Evolutionary conservation across 2,329 filamentous ascomycete genomes (phyloP), one percentile per base, ranked within the genome.

Genomic region (Paecilomyces formosus): DNA sequence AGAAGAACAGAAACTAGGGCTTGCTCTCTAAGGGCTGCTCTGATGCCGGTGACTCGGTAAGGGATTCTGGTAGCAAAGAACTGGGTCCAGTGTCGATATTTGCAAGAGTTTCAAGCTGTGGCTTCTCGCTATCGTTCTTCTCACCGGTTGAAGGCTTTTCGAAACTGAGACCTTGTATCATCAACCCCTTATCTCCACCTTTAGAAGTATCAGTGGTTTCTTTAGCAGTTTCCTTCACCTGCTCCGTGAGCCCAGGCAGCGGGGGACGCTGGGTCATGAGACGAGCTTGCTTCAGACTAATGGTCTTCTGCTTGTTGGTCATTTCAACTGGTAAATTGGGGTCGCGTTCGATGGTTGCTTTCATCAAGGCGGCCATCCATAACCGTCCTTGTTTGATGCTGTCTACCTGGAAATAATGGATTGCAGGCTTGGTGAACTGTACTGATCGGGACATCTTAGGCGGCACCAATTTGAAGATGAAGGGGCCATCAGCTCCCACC

Each of bases 281-380:
- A 59, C 88, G 86, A 12, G 94, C 94, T 76, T 96, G 96, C 57
- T 88, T 84, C 6, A 99, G 84, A 26, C 89, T 94, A 57, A 99
- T 96, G 0, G 94, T 99, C 79, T 96, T 94, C 71, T 97, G 92
- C 71, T 96, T 93, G 76, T 97, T 97, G 3, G 92, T 96, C 3
- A 90, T 94, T 21, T 90, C 92, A 60, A 96, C 87, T 9, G 88
- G 85, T 61, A 88, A 84, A 3, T 84, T 84, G 68, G 85, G 78
- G 65, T 99, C 94, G 61, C 93, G 88, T 70, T 97, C 93, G 66
- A 99, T 99, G 1, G 94, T 99, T 11, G 94, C 94, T 77, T 99
- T 99, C 90, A 99, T 96, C 55, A 99, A 79, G 5, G 94, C 94
- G 3, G 92, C 94, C 94, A 99, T 99, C 94, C 94, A 99, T 49